phyloP scores from a whole-genome alignment of 306 rosid genomes.

The Pterocarpus santalinus region DNA sequence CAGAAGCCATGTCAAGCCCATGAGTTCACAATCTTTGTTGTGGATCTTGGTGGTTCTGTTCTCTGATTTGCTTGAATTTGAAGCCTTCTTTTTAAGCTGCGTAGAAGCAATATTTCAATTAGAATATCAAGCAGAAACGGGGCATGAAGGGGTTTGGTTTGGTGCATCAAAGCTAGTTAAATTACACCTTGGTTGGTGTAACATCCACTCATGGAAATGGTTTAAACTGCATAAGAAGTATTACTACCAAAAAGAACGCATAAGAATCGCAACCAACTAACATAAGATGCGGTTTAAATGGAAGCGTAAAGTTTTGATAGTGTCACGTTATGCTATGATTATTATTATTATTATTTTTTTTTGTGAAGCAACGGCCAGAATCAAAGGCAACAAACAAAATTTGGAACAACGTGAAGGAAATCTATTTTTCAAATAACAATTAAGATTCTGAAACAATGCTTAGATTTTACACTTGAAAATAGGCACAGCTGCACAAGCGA shows the following conservation, averaged over 20 bases:
- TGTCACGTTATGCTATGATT: constrained; percentile 33
- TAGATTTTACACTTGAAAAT: constrained; percentile 14
- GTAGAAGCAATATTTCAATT: constrained; percentile 44
- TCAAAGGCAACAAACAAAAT: constrained; percentile 35
- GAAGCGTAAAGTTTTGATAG: not conserved
- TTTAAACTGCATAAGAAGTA: constrained; percentile 23
- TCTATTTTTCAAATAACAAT: constrained; percentile 8
- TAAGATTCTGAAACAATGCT: constrained; percentile 41
- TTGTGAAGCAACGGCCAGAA: constrained; percentile 28
- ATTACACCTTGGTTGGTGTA: constrained; percentile 51
- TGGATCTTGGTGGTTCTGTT: constrained; percentile 92
- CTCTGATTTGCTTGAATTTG: constrained; percentile 81
- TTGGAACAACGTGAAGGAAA: constrained; percentile 10
- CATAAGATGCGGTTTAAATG: not conserved
- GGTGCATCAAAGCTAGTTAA: constrained; percentile 51
- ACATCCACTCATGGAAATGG: constrained; percentile 49
- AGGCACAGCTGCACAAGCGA: constrained; percentile 34
- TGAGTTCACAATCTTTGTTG: constrained; percentile 86
- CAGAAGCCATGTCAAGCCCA: constrained; percentile 98
- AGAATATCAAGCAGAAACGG: constrained; percentile 15
- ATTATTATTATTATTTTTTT: constrained; percentile 17
- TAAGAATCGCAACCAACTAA: constrained; percentile 3
- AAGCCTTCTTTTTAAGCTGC: constrained; percentile 83
- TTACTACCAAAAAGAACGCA: not conserved
- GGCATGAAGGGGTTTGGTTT: constrained; percentile 47